These are phyloP conservation scores for Pseudonitzschia multistriata DNA, from an alignment of 108 stramenopile species.

Conservation along the genomic window DNA sequence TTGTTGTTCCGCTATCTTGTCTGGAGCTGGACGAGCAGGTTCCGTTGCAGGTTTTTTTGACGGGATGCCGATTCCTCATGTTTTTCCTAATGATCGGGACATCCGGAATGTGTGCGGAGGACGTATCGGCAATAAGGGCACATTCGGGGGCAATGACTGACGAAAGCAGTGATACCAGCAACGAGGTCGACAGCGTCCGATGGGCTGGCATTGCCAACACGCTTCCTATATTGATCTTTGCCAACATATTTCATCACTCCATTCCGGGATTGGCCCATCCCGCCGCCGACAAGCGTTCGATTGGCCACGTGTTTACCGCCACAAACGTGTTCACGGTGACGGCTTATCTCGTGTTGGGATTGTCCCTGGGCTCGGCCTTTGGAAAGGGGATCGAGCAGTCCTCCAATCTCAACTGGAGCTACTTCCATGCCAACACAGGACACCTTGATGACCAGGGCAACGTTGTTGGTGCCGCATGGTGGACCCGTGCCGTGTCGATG, in stretches of 20 bases:
- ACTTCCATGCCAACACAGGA: slow-evolving; percentile 36
- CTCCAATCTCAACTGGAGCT: slow-evolving; percentile 41
- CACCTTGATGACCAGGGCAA: slow-evolving; percentile 21
- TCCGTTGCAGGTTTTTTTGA: slow-evolving; percentile 39
- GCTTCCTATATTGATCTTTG: slow-evolving; percentile 46
- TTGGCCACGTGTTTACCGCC: slow-evolving; percentile 24
- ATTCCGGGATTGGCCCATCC: slow-evolving; percentile 46
- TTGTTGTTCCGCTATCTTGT: slow-evolving; percentile 46
- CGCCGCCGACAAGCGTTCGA: slow-evolving; percentile 31
- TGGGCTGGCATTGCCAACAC: slow-evolving; percentile 28
- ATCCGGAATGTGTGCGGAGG: slow-evolving; percentile 5
- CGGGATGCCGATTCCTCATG: slow-evolving; percentile 31
- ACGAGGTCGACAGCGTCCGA: slow-evolving; percentile 13
- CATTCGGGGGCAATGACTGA: neutral
- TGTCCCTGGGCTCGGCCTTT: slow-evolving; percentile 29
- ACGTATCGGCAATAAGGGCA: neutral
- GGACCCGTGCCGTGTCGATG: slow-evolving; percentile 23
- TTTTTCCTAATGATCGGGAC: slow-evolving; percentile 27
- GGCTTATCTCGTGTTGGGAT: slow-evolving; percentile 35
- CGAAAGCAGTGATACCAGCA: neutral
- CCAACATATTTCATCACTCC: slow-evolving; percentile 47
- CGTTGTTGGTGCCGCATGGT: slow-evolving; percentile 15
- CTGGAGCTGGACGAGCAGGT: slow-evolving; percentile 56
- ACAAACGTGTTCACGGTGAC: slow-evolving; percentile 28
- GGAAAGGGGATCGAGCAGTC: slow-evolving; percentile 41